Base-by-base conservation (phyloP, 2,329 filamentous ascomycete species). In the Sordariomycetes sp. region DNA sequence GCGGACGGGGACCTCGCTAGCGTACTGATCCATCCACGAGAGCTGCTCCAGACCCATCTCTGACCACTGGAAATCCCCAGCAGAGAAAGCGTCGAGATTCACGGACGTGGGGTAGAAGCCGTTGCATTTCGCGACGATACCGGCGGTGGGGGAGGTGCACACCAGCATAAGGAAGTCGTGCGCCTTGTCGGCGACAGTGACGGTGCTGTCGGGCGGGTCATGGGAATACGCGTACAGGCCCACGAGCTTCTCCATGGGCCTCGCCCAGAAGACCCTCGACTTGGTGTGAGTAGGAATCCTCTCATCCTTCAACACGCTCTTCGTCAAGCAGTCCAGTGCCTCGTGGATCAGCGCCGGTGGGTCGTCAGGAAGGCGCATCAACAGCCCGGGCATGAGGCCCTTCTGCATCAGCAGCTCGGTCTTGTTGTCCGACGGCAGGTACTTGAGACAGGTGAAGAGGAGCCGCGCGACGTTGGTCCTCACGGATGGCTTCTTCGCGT, bases 51-150 rank as follows among this genome's bases (percentile, higher is more conserved):
- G 74, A 0, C 85, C 86, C 53, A 61, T 58, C 58, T 87, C 82
- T 51, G 81, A 74, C 48, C 59, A 59, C 24, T 58, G 48, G n/a
- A 59, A 46, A 16, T 58, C 59, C 5, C 59, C 57, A 8, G 57
- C 57, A 18, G 75, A 67, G 40, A 75, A 71, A 14, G 66, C 63
- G 35, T 76, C 70, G 22, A 78, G 74, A 57, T 87, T 82, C 2
- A 83, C 77, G 60, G 88, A 83, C 48, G 86, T 83, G 7, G 91
- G 89, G 70, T 97, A 97, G 71, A 90, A 89, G n/a, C 91, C 92
- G 40, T 83, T 84, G 59, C 89, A 86, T 3, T 85, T 81, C 57
- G 91, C 81, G 57, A 96, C 74, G 2, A 95, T 80, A 16, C 93
- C 94, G 55, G 87, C 83, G 3, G 78, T 79, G 0, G 85, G 75